phyloP scores from a whole-genome alignment of 2,329 filamentous ascomycete genomes.

The Rugonectria rugulosa region DNA sequence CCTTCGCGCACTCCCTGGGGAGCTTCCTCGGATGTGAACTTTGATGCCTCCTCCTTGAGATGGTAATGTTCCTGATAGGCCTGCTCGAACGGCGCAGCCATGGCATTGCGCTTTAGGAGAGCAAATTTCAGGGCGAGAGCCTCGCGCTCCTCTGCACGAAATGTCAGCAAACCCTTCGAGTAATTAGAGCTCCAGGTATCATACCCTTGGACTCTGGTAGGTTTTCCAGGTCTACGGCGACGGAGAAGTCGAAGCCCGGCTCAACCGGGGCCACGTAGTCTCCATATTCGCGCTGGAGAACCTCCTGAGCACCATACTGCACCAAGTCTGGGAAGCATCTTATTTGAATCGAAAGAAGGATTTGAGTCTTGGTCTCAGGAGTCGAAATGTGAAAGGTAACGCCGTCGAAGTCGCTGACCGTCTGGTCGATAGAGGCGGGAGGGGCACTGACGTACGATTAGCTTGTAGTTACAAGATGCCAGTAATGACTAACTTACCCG shows the following conservation, averaged over 20 bases:
- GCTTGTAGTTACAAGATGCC: slow-evolving; percentile 35
- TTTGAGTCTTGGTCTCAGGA: slow-evolving; percentile 90
- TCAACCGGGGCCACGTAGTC: slow-evolving; percentile 88
- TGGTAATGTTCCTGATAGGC: slow-evolving; percentile 93
- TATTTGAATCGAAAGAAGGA: slow-evolving; percentile 92
- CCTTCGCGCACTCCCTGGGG: slow-evolving; percentile 90
- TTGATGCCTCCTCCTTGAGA: slow-evolving; percentile 85
- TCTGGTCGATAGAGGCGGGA: slow-evolving; percentile 92
- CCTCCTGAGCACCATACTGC: slow-evolving; percentile 88
- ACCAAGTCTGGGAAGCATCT: slow-evolving; percentile 94
- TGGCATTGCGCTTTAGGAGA: slow-evolving; percentile 95
- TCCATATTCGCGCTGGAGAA: slow-evolving; percentile 94
- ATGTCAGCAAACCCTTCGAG: too few species aligned
- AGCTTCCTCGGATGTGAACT: slow-evolving; percentile 92
- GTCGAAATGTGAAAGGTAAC: slow-evolving; percentile 99
- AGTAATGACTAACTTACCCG: slow-evolving; percentile 62
- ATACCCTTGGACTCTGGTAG: slow-evolving; percentile 81
- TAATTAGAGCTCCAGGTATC: too few species aligned
- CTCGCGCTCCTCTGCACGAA: slow-evolving; percentile 77
- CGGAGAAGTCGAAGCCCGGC: slow-evolving; percentile 93
- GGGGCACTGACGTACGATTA: slow-evolving; percentile 69
- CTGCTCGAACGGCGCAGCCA: slow-evolving; percentile 98
- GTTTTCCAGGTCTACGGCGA: slow-evolving; percentile 86
- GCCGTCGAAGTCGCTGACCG: slow-evolving; percentile 98
- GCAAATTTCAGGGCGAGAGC: slow-evolving; percentile 88